Base-by-base conservation (phyloP, 2,329 filamentous ascomycete genomes). In the Penicillium sp. region DNA sequence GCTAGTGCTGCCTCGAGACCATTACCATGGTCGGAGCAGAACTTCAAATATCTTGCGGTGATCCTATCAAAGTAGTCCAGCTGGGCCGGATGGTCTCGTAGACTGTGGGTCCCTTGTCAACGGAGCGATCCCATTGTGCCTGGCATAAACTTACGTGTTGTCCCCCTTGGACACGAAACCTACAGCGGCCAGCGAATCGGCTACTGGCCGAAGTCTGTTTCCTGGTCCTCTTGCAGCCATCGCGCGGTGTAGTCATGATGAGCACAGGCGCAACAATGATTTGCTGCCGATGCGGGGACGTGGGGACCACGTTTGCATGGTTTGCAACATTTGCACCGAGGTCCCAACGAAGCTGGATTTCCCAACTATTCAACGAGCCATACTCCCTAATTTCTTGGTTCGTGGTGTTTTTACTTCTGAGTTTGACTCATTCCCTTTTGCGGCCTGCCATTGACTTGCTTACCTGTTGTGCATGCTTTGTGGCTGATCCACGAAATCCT, bases 161-260 rank as follows among this genome's bases (percentile, higher is more conserved):
- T 96, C 90, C 35, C 90, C 90, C 59, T 95, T 95, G 2, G 88
- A 95, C 3, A 86, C 86, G 48, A 95, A 74, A 1, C 90, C 89
- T 50, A 93, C 84, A 43, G 73, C 76, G 52, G 93, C 85, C 17
- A 96, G 71, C 10, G 85, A 78, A 61, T 95, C 88, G 40, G 82
- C 77, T 43, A 82, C 75, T 9, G 85, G 82, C 61, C 84, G 88
- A 47, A 93, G 69, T 47, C 84, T 61, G 42, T 54, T 60, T 40
- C 54, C 54, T 17, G 41, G 35, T 34, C 47, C 39, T 44, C 44
- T 52, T 26, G 35, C 41, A 18, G 46, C 41, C 17, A 22, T 22
- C 5, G 9, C 18, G 18, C 5, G 45, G 48, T 31, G 56, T 54
- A 38, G 36, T 42, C 49, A 32, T 26, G 40, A 28, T 33, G 35